These are phyloP conservation scores for Tilletia indica DNA, from an alignment of 1,284 basidiomycete genomes.

Conservation along the genomic window DNA sequence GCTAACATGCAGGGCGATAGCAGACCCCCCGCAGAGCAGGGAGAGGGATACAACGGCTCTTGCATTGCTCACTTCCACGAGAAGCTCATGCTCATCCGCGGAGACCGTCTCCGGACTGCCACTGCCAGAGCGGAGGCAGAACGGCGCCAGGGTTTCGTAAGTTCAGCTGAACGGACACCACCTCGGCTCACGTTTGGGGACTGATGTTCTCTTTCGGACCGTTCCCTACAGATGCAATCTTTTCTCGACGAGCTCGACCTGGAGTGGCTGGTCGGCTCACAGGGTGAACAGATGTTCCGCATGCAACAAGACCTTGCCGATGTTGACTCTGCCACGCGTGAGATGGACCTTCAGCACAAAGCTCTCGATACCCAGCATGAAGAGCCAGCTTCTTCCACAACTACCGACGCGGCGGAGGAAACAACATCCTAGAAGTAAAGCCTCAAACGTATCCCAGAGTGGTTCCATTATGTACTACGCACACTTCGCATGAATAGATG, in stretches of 20 bases:
- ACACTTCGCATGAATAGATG: background rate
- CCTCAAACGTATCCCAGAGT: too few relatives aligned
- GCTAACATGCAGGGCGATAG: conserved; percentile 30
- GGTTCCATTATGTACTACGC: too few relatives aligned
- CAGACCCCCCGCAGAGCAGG: conserved; percentile 36
- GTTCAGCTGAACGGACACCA: conserved; percentile 42
- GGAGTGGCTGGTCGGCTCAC: conserved; percentile 42
- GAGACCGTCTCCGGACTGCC: conserved; percentile 60
- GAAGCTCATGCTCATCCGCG: conserved; percentile 59
- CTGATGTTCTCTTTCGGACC: background rate
- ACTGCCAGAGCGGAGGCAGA: conserved; percentile 70
- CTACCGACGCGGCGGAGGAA: too few relatives aligned
- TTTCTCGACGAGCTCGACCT: conserved; percentile 42
- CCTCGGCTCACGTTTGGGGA: too few relatives aligned
- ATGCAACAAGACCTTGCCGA: conserved; percentile 11
- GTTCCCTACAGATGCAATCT: conserved; percentile 27
- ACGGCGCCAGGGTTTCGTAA: conserved; percentile 70
- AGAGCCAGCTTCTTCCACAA: too few relatives aligned
- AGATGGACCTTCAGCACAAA: background rate
- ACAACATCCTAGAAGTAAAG: too few relatives aligned
- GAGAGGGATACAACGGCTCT: conserved; percentile 59
- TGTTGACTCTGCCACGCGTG: background rate
- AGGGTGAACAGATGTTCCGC: conserved; percentile 35
- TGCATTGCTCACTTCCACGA: conserved; percentile 83
- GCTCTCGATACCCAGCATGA: too few relatives aligned